Evolutionary conservation across 331 rosid species (phyloP), one percentile per base, ranked within the genome.

Genomic region (Quercus lobata): DNA sequence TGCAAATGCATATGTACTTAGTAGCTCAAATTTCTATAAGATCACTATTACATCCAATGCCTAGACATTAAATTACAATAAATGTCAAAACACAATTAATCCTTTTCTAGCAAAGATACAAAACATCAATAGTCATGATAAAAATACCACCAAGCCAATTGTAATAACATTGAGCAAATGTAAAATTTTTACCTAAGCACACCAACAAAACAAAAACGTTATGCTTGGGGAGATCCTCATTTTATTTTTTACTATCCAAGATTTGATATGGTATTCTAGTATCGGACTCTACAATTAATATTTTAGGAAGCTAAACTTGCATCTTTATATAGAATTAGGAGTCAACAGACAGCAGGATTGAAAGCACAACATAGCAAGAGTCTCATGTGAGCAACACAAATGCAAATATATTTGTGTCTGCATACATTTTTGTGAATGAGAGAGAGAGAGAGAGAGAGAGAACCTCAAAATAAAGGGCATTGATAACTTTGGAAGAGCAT

Each of bases 401-500:
- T 29, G 41, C 69, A 62, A 7, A 12, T 34, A 17, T 46, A 22
- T 17, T 34, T 7, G 24, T 30, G 46, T 32, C 49, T 2, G 49
- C 24, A 3, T 32, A 21, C 32, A 29, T 30, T 37, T 25, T 17
- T 61, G 69, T 29, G 37, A 5, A 56, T 52, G 32, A 17, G 9
- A 21, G 49, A 15, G 63, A 76, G 21, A 32, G 63, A 76, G 21
- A 32, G 21, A 34, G 62, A 78, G 77, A 58, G 77, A 82, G 77
- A 17, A 93, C 97, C 94, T 86, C 85, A 93, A 80, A 69, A 83
- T 81, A 78, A 89, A 93, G 29, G 97, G 89, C 75, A 41, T 78
- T 3, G 83, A 83, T 69, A 93, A 87, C 83, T 71, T 87, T 74
- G 94, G 55, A 79, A 93, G 86, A 87, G 66, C 76, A 55, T 89